Evolutionary conservation across 208 protist species (phyloP).

Genomic region (Endotrypanum monterogeii): DNA sequence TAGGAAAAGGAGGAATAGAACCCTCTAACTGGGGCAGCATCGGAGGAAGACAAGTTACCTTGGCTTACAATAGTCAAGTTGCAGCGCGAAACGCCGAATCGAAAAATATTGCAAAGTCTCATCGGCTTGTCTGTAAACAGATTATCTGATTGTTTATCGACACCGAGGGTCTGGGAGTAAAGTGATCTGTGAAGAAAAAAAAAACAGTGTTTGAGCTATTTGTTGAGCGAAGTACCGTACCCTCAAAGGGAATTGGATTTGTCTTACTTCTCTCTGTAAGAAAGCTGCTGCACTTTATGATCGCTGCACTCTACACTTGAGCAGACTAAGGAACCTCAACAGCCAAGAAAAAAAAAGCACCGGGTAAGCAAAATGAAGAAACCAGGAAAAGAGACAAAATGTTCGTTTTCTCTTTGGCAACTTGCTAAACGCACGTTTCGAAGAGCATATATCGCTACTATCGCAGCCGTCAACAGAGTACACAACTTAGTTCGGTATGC

Average conservation of each 20-base stretch:
- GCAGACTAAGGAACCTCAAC: neutral
- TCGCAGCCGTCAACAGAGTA: neutral
- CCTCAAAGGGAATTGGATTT: neutral
- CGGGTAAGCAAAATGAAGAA: neutral
- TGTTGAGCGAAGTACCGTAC: neutral
- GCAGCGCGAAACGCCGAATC: slow-evolving; percentile 30
- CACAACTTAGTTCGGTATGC: too few relatives aligned
- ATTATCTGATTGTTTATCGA: neutral
- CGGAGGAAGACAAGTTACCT: slow-evolving; percentile 41
- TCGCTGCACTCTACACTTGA: neutral
- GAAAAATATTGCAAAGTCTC: slow-evolving; percentile 22
- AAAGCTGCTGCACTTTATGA: neutral
- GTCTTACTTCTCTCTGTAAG: neutral
- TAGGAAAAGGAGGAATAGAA: slow-evolving; percentile 90
- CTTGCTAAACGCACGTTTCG: too few relatives aligned
- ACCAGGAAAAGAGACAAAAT: too few relatives aligned
- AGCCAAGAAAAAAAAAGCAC: neutral
- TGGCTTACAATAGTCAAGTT: slow-evolving; percentile 40
- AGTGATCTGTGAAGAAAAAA: neutral
- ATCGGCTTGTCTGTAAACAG: slow-evolving; percentile 5
- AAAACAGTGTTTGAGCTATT: neutral
- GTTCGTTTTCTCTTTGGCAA: neutral
- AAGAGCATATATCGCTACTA: neutral
- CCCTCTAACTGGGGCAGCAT: slow-evolving; percentile 52
- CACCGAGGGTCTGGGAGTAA: neutral